Evolutionary conservation across 106 monocot species (phyloP).

Genomic region (Apostasia shenzhenica): DNA sequence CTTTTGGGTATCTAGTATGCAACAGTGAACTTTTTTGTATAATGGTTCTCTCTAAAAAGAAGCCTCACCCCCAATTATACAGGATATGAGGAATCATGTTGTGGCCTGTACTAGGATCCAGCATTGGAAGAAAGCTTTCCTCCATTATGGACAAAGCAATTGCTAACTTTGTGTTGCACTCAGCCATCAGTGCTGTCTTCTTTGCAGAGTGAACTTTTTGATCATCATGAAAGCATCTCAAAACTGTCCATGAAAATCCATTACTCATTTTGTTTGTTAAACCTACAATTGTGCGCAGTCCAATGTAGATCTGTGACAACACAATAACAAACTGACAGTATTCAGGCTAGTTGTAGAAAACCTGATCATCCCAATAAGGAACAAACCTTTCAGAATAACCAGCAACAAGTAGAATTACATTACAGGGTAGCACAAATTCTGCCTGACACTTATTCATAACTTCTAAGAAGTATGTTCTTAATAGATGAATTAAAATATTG

Average conservation of each 20-base stretch:
- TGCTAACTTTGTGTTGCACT: conserved; percentile 83
- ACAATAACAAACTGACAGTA: too few species aligned
- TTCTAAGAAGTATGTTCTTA: too few species aligned
- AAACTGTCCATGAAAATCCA: conserved; percentile 55
- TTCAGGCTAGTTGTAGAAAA: too few species aligned
- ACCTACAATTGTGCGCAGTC: conserved; percentile 57
- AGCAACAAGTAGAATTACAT: too few species aligned
- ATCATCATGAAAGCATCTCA: conserved; percentile 59
- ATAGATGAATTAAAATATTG: too few species aligned
- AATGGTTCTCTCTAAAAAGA: neutral
- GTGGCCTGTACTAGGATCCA: conserved; percentile 66
- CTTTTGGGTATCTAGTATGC: too few species aligned
- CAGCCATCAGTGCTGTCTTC: conserved; percentile 49
- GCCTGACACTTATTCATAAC: too few species aligned
- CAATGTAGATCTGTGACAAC: conserved; percentile 40
- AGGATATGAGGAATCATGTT: conserved; percentile 67
- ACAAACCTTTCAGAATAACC: too few species aligned
- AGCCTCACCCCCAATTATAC: conserved; percentile 80
- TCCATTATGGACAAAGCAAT: conserved; percentile 71
- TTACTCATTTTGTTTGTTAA: conserved; percentile 33
- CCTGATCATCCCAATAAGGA: too few species aligned
- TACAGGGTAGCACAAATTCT: too few species aligned
- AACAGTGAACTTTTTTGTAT: too few species aligned
- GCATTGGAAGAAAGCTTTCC: conserved; percentile 74
- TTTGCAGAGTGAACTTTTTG: conserved; percentile 35